A percentile compares a stretch with the other conserved stretches of the same genome.
These are phyloP conservation scores for Brassica balearica DNA, from an alignment of 441 rosid species.

Conservation along the genomic window DNA sequence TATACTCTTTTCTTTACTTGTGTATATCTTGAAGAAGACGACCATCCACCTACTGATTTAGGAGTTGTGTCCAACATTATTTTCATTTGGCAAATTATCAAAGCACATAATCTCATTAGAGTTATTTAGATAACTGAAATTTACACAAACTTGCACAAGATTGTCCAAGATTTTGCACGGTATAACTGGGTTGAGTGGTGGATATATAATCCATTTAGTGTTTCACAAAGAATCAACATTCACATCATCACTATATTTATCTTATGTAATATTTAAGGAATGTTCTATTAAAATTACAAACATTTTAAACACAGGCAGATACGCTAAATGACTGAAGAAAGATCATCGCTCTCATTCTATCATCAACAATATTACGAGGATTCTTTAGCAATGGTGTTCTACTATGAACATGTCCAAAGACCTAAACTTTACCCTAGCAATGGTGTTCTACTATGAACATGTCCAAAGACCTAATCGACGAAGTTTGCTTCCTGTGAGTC, in stretches of 20 bases:
- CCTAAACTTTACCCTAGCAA: too few relatives aligned
- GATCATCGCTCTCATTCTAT: neutral
- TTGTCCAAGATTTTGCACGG: neutral
- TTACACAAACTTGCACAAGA: conserved; percentile 6
- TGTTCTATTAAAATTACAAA: neutral
- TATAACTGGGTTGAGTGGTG: conserved; percentile 3
- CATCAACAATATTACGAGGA: too few relatives aligned
- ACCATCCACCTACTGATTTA: neutral
- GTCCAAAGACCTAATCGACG: too few relatives aligned
- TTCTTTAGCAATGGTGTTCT: too few relatives aligned
- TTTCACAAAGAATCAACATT: neutral
- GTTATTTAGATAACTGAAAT: neutral
- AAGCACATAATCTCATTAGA: neutral
- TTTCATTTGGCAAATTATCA: neutral
- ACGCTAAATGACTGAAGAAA: neutral
- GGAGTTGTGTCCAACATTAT: neutral
- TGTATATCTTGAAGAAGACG: neutral
- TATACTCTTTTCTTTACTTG: neutral
- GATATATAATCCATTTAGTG: neutral
- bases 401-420: too few relatives aligned
- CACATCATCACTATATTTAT: neutral
- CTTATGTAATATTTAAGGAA: neutral
- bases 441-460: too few relatives aligned
- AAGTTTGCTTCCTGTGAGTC: too few relatives aligned
- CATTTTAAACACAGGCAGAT: neutral